Base-by-base conservation (phyloP, 495 filamentous ascomycete genomes). In the Glonium stellatum region DNA sequence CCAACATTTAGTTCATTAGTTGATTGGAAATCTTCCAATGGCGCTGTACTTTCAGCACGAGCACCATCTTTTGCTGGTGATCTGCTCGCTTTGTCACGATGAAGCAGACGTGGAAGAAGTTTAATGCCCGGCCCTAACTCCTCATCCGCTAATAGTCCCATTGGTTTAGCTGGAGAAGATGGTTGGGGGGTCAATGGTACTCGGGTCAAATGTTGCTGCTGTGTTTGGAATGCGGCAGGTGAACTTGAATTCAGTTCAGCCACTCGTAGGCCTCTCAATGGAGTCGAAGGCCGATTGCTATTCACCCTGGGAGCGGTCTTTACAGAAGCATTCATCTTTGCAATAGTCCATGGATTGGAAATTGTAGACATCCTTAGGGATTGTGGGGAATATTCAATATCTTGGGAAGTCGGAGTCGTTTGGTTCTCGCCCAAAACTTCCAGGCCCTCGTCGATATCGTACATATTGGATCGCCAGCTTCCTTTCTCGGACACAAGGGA, bases 261-360 rank as follows among this genome's bases (percentile, higher is more conserved):
- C 18, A 37, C 54, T 11, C 49, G 27, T 47, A 10, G 39, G 4
- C 21, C 23, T 57, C 55, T 63, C 4, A 65, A 46, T 9, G 66
- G 63, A n/a, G 60, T 64, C 53, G 58, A 27, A 12, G 55, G 49
- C 25, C 63, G 65, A 1, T 9, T 18, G 55, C 41, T 46, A 10
- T n/a, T 57, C 18, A 5, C 27, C 1, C 34, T 13, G 9, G 10
- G 42, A 31, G 37, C 3, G 13, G 49, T 46, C 52, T 61, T 65
- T 4, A 44, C 51, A 10, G 75, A 67, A 5, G 80, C 70, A 51
- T 78, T 84, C 68, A 83, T 73, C 63, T 82, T 85, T 8, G 84
- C 81, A 50, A 83, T 75, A 0, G 77, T 70, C 82, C 81, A 85
- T 4, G 84, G 84, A 60, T 86, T 85, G 3, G 75, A 80, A 50